These are phyloP conservation scores for Saccharomyces pastorianus DNA, from an alignment of 1,139 yeast genomes.

Conservation along the genomic window DNA sequence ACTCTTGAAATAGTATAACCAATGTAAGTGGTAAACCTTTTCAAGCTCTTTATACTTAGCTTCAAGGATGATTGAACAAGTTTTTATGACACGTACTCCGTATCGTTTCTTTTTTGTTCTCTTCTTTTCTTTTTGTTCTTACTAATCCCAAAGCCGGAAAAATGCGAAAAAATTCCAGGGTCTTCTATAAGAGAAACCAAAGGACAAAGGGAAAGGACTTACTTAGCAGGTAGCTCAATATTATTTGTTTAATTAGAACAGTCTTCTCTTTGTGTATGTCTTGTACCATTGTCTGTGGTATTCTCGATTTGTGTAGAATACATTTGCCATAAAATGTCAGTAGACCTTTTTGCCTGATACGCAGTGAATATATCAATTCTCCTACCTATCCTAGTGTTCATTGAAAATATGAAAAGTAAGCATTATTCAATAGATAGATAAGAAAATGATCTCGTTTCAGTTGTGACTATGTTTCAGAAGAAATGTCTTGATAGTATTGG, in stretches of 20 bases:
- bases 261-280: not conserved
- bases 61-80: not conserved
- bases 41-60: not conserved
- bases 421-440: not conserved
- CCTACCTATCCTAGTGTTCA: not conserved
- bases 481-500: too few species aligned
- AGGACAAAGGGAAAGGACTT: slow-evolving; percentile 1
- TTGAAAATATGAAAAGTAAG: not conserved
- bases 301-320: not conserved
- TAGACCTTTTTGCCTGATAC: not conserved
- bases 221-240: not conserved
- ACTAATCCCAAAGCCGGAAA: not conserved
- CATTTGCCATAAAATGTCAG: not conserved
- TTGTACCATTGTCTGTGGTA: not conserved
- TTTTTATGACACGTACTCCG: not conserved
- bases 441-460: not conserved
- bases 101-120: not conserved
- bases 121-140: not conserved
- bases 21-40: not conserved
- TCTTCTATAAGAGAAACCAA: not conserved
- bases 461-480: not conserved
- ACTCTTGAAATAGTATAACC: not conserved
- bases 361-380: not conserved
- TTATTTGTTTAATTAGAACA: not conserved
- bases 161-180: not conserved